A percentile compares a stretch with the other conserved stretches of the same genome.
Conservation (phyloP, 169 alveolate genomes). For the Cryptosporidium ubiquitum region DNA sequence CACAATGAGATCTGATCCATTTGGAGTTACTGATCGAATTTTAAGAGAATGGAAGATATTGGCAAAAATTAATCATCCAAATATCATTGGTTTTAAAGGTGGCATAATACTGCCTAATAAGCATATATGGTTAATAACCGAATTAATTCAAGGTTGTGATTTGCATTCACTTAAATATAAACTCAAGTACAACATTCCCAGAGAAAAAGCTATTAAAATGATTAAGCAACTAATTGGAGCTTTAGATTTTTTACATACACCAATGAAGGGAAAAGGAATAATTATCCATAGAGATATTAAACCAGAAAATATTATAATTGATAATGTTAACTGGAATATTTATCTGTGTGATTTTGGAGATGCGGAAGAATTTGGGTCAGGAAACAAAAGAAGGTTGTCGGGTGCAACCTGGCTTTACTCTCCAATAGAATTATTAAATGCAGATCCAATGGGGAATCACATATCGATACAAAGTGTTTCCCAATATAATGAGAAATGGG, state of each 20-base stretch:
- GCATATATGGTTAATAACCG: conserved; percentile 90
- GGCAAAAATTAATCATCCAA: conserved; percentile 83
- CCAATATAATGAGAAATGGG: conserved; percentile 84
- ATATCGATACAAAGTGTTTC: conserved; percentile 40
- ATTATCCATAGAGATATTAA: conserved; percentile 85
- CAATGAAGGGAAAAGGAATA: conserved; percentile 80
- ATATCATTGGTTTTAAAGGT: conserved; percentile 84
- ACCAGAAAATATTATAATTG: conserved; percentile 85
- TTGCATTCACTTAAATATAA: conserved; percentile 86
- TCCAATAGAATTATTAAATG: conserved; percentile 87
- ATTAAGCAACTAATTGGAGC: conserved; percentile 88
- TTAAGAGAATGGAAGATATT: conserved; percentile 89
- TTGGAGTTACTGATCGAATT: conserved; percentile 87
- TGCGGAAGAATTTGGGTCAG: conserved; percentile 86
- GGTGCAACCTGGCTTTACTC: conserved; percentile 94
- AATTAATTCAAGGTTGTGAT: conserved; percentile 85
- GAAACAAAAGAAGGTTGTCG: conserved; percentile 82
- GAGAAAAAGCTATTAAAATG: conserved; percentile 80
- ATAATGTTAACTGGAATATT: conserved; percentile 80
- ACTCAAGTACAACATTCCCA: conserved; percentile 45
- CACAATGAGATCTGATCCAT: conserved; percentile 86
- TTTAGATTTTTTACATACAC: conserved; percentile 85
- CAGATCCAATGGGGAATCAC: conserved; percentile 80
- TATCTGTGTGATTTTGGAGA: conserved; percentile 88
- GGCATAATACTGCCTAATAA: conserved; percentile 88